Base-by-base conservation (phyloP, 2,329 filamentous ascomycete species). In the Leptographium flavum region DNA sequence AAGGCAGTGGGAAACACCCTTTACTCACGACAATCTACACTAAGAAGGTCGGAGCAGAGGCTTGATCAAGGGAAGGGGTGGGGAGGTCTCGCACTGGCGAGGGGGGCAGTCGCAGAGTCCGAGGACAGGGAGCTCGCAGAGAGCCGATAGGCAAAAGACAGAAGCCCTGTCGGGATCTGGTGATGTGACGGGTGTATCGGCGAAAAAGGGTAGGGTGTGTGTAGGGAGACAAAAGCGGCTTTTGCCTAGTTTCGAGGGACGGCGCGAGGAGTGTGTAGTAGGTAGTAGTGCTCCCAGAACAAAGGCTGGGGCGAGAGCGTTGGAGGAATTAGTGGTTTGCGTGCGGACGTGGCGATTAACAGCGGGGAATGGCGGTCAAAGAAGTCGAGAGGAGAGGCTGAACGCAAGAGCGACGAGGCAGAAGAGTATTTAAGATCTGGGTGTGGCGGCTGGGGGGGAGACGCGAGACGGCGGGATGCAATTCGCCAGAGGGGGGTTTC, bases 1-100 rank as follows among this genome's bases (percentile, higher is more conserved):
- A 53, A 47, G 21, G 39, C 43, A 49, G 49, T 47, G 52, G 52
- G 53, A 55, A 56, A 58, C 60, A 58, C 62, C 61, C 60, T 68
- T 62, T 58, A 61, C 68, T 63, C 64, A 58, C 67, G 62, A 70
- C 67, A 54, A 64, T 65, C 63, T 60, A 48, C 56, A 53, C 55
- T 31, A 55, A 64, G 62, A 66, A 57, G 59, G 66, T 60, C 65
- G 62, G 64, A 69, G 64, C 55, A 65, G 28, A 27, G 43, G 35
- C 37, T 32, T 17, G 66, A 65, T 61, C 61, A 35, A 22, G 9
- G 32, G 28, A 11, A n/a, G 23, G 22, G 14, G 35, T 19, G 22
- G 37, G 9, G 3, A 28, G 11, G 15, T n/a, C 19, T 19, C n/a
- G 35, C 35, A 37, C 35, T 39, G 17, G 37, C 23, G 23, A 39